phyloP scores from a whole-genome alignment of 805 yeast genomes.

The Kuraishia hungarica region DNA sequence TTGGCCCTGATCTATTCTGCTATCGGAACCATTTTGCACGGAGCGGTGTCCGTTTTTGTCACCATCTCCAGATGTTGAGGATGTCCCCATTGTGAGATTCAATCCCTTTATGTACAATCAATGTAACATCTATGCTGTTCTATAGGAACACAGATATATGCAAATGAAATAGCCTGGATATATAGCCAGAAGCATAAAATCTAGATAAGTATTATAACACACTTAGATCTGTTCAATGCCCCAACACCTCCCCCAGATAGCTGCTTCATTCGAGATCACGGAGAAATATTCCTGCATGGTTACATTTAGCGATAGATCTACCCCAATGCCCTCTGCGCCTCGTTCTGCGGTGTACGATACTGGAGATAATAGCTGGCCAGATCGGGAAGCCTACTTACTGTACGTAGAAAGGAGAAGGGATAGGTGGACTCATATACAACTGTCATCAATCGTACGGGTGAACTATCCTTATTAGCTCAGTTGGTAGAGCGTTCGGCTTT shows the following conservation, averaged over 20 bases:
- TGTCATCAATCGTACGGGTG: not conserved
- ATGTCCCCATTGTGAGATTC: not conserved
- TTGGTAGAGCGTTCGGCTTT: conserved; percentile 19
- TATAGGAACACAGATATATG: not conserved
- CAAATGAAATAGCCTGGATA: too few species aligned
- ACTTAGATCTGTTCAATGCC: not conserved
- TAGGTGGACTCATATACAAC: not conserved
- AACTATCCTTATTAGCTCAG: conserved; percentile 13
- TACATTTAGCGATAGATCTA: not conserved
- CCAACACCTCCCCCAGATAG: not conserved
- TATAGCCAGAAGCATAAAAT: not conserved
- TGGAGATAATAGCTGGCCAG: not conserved
- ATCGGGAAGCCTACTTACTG: not conserved
- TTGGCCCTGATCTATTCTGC: not conserved
- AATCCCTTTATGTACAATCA: not conserved
- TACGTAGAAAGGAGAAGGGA: too few species aligned
- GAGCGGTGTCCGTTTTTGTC: not conserved
- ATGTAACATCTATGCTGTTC: not conserved
- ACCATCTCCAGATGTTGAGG: not conserved
- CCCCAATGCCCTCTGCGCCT: not conserved
- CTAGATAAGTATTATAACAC: too few species aligned
- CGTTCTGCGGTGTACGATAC: not conserved
- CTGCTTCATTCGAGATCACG: not conserved
- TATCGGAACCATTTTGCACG: not conserved
- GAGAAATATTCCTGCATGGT: not conserved